Base-by-base conservation (phyloP, 176 grass and related monocot species). In the Elymus sibiricus region DNA sequence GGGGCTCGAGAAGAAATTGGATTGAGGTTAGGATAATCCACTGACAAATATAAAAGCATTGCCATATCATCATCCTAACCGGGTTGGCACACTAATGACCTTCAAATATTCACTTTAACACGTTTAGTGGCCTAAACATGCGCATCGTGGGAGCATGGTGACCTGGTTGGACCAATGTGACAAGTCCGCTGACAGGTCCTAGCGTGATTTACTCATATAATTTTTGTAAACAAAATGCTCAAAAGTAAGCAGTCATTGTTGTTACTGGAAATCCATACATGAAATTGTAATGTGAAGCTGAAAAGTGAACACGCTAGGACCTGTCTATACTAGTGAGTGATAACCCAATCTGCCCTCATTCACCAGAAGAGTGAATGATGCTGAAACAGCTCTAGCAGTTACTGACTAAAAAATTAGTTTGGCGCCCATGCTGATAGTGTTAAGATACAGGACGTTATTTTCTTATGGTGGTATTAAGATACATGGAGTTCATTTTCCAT, bases 281-380 rank as follows among this genome's bases (percentile, higher is more conserved):
- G 46, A 67, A 47, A 83, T 49, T 66, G 22, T 76, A 44, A 61
- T 60, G 29, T 39, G 82, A 62, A 77, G 27, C 29, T 82, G 61
- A 86, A 85, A 67, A 81, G 58, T 86, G 78, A 86, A 85, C 42
- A 80, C 34, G 12, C 34, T 3, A 25, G 25, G 11, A 55, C 11
- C 44, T 64, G 43, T 55, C 8, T 32, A 37, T 16, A 37, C 53
- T 72, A 79, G 78, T 74, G 42, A 51, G 15, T 51, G 0, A 51
- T 16, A 51, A 51, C 47, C 47, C 47, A 51, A 17, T 51, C 14
- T 63, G 37, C 75, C 47, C 35, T 51, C 47, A 51, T 51, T 51
- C 15, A 51, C 47, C 47, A 51, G 47, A 51, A 51, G 15, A 51
- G 15, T 51, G 47, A 51, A 51, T 51, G 47, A 51, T 51, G 47